These are phyloP conservation scores for Bruguiera hainesii DNA, from an alignment of 441 rosid species.

Conservation along the genomic window DNA sequence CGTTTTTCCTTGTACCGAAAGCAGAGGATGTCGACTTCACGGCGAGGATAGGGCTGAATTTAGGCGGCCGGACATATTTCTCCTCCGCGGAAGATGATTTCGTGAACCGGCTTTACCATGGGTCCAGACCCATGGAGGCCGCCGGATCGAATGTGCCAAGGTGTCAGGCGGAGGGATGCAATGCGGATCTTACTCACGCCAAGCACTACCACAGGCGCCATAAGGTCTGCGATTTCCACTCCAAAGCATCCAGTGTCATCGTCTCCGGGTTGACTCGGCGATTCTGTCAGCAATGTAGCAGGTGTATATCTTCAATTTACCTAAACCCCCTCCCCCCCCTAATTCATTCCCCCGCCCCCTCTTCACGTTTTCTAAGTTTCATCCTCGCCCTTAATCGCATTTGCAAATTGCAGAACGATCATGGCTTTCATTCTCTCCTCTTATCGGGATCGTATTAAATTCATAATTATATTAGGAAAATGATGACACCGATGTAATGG, in stretches of 20 bases:
- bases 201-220: constrained; percentile 98
- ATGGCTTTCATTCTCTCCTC: too few species aligned
- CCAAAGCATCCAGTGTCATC: constrained; percentile 83
- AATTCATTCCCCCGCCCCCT: not conserved
- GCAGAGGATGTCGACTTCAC: constrained; percentile 63
- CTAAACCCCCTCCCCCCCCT: constrained; percentile 22
- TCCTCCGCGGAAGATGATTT: constrained; percentile 88
- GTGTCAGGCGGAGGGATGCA: constrained; percentile 96
- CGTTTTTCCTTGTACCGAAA: constrained; percentile 58
- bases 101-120: constrained; percentile 78
- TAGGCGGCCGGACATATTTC: constrained; percentile 92
- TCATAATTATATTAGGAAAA: too few species aligned
- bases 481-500: not conserved
- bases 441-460: too few species aligned
- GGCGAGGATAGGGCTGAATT: constrained; percentile 75
- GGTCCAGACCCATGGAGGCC: constrained; percentile 56
- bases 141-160: constrained; percentile 47
- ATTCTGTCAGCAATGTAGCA: constrained; percentile 99
- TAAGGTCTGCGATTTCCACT: constrained; percentile 95
- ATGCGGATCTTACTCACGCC: constrained; percentile 82
- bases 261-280: constrained; percentile 91
- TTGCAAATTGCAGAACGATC: too few species aligned
- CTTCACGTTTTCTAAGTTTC: constrained; percentile 2
- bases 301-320: constrained; percentile 45
- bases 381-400: too few species aligned